These are phyloP conservation scores for Pyrus hybrid DNA, from an alignment of 331 rosid genomes.

Conservation along the genomic window DNA sequence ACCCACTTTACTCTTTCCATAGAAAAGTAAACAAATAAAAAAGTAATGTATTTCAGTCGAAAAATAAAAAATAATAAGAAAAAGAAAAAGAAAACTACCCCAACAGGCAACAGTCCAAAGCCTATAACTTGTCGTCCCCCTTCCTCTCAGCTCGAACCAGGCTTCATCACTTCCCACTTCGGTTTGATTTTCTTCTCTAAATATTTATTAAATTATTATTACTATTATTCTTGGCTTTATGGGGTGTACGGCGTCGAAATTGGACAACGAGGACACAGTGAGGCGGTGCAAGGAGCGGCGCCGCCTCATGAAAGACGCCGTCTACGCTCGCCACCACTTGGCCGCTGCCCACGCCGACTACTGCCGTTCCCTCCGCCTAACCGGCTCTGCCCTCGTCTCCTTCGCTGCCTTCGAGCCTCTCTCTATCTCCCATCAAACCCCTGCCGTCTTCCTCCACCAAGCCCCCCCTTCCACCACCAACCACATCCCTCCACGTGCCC, in stretches of 20 bases:
- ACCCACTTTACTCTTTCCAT: background rate
- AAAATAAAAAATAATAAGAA: background rate
- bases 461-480: conserved; percentile 5
- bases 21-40: background rate
- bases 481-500: conserved; percentile 23
- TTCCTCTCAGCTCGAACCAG: background rate
- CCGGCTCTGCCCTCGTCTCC: conserved; percentile 72
- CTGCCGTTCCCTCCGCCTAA: conserved; percentile 79
- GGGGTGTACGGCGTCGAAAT: conserved; percentile 95
- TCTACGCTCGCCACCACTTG: conserved; percentile 72
- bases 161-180: background rate
- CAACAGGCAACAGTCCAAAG: background rate
- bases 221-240: background rate
- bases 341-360: conserved; percentile 97
- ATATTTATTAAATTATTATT: background rate
- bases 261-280: conserved; percentile 88
- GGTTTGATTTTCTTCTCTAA: background rate
- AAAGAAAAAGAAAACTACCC: background rate
- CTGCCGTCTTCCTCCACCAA: conserved; percentile 68
- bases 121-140: background rate
- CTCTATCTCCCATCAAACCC: conserved; percentile 66
- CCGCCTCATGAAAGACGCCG: conserved; percentile 82
- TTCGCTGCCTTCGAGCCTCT: conserved; percentile 74
- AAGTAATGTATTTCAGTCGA: no score
- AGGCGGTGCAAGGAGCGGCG: conserved; percentile 96